Evolutionary conservation across 2,329 filamentous ascomycete genomes (phyloP), one percentile per base, ranked within the genome.

Genomic region (Fonsecaea monophora): DNA sequence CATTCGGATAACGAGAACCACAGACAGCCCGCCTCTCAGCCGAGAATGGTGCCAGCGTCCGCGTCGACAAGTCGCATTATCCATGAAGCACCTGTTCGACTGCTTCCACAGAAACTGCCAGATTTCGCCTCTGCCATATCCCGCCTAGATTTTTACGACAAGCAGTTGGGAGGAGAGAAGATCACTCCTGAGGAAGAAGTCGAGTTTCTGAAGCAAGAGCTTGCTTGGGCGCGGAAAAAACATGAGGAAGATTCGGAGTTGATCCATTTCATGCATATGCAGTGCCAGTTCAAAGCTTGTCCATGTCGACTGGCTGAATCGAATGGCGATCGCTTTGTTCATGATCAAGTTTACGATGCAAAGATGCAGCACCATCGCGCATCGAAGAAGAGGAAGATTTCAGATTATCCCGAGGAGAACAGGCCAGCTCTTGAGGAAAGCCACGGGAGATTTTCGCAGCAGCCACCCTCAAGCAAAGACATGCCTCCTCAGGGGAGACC

Each of bases 241-340:
- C 80, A 83, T 34, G 53, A 38, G 25, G 67, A 73, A 53, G 85
- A 85, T 0, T 82, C 88, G 69, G 85, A 87, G 35, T 82, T 87
- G 77, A 79, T 88, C 2, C 75, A 83, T 37, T 83, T 82, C 67
- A 72, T 84, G 75, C 80, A 80, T 54, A 79, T 83, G 73, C 81
- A 83, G 69, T 84, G 82, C 63, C 80, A 82, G 68, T 82, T 83
- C 67, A 77, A 80, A 64, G 75, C 77, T 60, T 84, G 82, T 72
- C 79, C 80, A 7, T 84, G 82, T 71, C 78, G 82, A 32, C 65
- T 82, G 57, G 80, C 80, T 7, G 82, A 84, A 68, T 73, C 74
- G 21, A 71, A 78, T 30, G 80, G 79, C 6, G 73, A 73, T 25
- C 72, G 74, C 37, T 82, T 80, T 68, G 72, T 80, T 13, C 77